Conservation (phyloP, 2,329 filamentous ascomycete species). For the Claviceps sorghi region DNA sequence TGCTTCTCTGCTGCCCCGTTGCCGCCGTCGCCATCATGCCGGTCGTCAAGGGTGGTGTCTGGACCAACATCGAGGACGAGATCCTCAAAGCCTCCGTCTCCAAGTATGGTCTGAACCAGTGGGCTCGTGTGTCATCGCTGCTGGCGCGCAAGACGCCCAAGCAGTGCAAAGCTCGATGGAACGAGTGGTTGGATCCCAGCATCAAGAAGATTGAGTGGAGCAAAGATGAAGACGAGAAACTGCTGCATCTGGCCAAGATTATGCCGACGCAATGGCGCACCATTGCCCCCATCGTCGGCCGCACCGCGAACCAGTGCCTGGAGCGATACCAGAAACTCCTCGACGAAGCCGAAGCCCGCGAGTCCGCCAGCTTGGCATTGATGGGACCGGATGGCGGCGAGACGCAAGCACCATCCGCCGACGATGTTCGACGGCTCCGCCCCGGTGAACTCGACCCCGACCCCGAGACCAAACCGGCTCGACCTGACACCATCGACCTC, state of each 20-base stretch:
- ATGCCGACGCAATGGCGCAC: slow-evolving; percentile 99
- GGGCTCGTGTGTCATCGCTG: slow-evolving; percentile 94
- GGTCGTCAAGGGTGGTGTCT: slow-evolving; percentile 60
- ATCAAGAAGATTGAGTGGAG: slow-evolving; percentile 99
- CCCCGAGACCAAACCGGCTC: slow-evolving; percentile 86
- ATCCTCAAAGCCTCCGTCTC: slow-evolving; percentile 92
- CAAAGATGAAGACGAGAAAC: slow-evolving; percentile 94
- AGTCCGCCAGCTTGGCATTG: slow-evolving; percentile 70
- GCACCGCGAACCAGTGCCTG: slow-evolving; percentile 91
- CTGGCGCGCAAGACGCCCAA: slow-evolving; percentile 95
- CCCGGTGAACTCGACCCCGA: slow-evolving; percentile 96
- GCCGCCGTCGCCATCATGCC: slow-evolving; percentile 36
- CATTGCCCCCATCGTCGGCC: slow-evolving; percentile 89
- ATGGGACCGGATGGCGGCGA: slow-evolving; percentile 79
- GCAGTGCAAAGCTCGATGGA: slow-evolving; percentile 97
- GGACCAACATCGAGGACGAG: slow-evolving; percentile 77
- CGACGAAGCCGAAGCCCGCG: slow-evolving; percentile 85
- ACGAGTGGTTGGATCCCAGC: slow-evolving; percentile 93
- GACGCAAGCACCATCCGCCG: slow-evolving; percentile 72
- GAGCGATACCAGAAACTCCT: slow-evolving; percentile 94
- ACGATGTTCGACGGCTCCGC: slow-evolving; percentile 76
- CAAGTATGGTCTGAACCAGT: slow-evolving; percentile 93
- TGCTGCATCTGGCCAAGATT: slow-evolving; percentile 89
- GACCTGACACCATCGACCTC: slow-evolving; percentile 92
- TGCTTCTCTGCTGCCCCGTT: background rate